These are phyloP conservation scores for Falciphora oryzae DNA, from an alignment of 2,329 filamentous ascomycete species.

Conservation along the genomic window DNA sequence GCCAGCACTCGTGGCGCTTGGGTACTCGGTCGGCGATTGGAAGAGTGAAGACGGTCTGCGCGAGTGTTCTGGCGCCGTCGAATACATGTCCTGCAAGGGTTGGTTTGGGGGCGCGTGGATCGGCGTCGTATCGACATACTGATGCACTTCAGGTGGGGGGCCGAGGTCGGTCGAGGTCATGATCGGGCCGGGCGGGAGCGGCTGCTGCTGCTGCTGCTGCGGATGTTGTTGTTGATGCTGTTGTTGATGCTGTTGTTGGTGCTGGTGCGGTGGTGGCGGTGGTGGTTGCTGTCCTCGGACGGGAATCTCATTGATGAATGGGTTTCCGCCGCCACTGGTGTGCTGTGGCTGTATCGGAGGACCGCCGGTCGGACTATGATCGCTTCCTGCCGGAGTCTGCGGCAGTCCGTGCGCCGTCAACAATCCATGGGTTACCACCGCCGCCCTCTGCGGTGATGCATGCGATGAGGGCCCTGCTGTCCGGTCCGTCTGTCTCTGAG, in stretches of 20 bases:
- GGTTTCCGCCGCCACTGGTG: slow-evolving; percentile 15
- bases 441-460: slow-evolving; percentile 24
- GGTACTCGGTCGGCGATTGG: slow-evolving; percentile 32
- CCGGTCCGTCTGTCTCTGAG: slow-evolving; percentile 20
- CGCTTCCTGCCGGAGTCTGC: slow-evolving; percentile 25
- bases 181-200: background rate
- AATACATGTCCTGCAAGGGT: slow-evolving; percentile 35
- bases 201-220: background rate
- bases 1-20: slow-evolving; percentile 27
- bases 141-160: background rate
- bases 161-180: slow-evolving; percentile 2
- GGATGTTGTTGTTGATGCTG: background rate
- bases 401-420: slow-evolving; percentile 26
- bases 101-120: slow-evolving; percentile 28
- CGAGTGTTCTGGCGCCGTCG: slow-evolving; percentile 22
- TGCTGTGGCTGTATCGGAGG: slow-evolving; percentile 1
- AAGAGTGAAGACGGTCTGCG: slow-evolving; percentile 42
- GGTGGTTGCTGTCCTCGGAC: slow-evolving; percentile 1
- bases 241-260: background rate
- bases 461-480: slow-evolving; percentile 4
- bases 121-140: background rate
- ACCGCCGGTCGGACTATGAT: slow-evolving; percentile 27
- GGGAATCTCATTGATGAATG: slow-evolving; percentile 15
- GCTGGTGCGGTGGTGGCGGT: background rate
- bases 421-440: slow-evolving; percentile 16